These are phyloP conservation scores for Scedosporium boydii DNA, from an alignment of 2,329 filamentous ascomycete species.

Conservation along the genomic window DNA sequence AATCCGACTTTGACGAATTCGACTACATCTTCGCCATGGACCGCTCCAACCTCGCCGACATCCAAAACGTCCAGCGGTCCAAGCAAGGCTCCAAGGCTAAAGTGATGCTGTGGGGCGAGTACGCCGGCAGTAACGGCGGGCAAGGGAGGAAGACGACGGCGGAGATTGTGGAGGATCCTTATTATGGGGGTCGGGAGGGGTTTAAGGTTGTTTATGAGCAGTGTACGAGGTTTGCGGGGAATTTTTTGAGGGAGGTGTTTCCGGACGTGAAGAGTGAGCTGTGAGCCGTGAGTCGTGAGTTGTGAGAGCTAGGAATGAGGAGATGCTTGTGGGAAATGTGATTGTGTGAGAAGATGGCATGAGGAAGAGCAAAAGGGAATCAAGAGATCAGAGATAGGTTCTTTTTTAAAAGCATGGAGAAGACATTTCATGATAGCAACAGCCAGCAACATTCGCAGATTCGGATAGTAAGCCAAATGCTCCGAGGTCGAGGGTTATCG, in stretches of 20 bases:
- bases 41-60: constrained; percentile 63
- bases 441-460: too few relatives aligned
- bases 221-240: constrained; percentile 64
- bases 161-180: constrained; percentile 78
- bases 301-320: background rate
- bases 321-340: too few relatives aligned
- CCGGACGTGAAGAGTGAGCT: constrained; percentile 18
- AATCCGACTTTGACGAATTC: constrained; percentile 70
- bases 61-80: constrained; percentile 50
- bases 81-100: constrained; percentile 50
- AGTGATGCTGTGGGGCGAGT: constrained; percentile 79
- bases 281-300: background rate
- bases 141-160: constrained; percentile 25
- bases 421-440: too few relatives aligned
- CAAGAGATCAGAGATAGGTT: too few relatives aligned
- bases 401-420: too few relatives aligned
- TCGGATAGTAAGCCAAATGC: too few relatives aligned
- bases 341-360: too few relatives aligned
- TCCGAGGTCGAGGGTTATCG: too few relatives aligned
- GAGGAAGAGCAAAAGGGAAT: too few relatives aligned
- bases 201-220: constrained; percentile 86
- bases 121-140: constrained; percentile 50
- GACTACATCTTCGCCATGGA: constrained; percentile 98
- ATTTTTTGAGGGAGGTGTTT: constrained; percentile 58
- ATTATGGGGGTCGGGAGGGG: constrained; percentile 77